Conservation (phyloP, 2,329 filamentous ascomycete genomes). For the Penicillium palitans region DNA sequence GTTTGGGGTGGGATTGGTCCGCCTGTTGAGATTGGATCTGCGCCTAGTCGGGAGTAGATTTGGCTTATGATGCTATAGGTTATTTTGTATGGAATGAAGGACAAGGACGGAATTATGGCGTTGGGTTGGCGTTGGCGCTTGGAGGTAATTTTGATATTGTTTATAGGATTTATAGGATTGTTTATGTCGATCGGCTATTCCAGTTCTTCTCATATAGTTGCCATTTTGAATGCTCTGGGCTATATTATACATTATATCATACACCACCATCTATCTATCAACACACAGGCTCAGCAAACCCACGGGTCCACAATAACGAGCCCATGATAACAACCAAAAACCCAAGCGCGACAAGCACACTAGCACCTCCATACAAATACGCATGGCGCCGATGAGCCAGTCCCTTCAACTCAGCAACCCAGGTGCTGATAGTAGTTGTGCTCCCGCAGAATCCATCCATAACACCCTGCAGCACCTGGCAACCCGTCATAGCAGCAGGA, state of each 20-base stretch:
- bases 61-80: background rate
- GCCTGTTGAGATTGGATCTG: conserved; percentile 5
- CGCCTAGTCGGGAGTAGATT: background rate
- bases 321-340: conserved; percentile 57
- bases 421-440: conserved; percentile 67
- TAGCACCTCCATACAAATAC: conserved; percentile 60
- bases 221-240: background rate
- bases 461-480: conserved; percentile 66
- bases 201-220: background rate
- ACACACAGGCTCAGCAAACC: conserved; percentile 40
- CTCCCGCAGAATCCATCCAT: conserved; percentile 69
- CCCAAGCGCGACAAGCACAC: conserved; percentile 50
- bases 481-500: conserved; percentile 49
- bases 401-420: conserved; percentile 61
- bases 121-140: background rate
- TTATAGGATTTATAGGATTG: background rate
- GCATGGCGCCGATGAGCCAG: conserved; percentile 55
- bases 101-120: background rate
- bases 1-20: background rate
- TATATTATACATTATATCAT: background rate
- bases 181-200: background rate
- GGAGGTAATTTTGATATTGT: background rate
- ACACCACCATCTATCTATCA: conserved; percentile 11
- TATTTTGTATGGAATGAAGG: background rate
- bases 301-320: conserved; percentile 55